A percentile compares a stretch with the other conserved stretches of the same genome.
Conservation (phyloP, 75 land plant species). For the Pinus tabuliformis region DNA sequence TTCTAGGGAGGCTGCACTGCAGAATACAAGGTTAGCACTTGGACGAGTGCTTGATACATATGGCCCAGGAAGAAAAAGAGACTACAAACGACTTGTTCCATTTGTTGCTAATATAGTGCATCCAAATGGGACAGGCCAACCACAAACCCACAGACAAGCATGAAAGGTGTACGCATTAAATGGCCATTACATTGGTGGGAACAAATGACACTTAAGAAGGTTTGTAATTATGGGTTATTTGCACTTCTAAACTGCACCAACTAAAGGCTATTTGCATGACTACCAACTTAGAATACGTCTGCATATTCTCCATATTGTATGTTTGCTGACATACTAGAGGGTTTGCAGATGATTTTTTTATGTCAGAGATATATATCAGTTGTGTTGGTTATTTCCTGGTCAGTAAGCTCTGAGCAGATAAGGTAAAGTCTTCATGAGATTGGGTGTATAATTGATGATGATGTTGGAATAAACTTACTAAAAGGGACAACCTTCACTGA, state of each 20-base stretch:
- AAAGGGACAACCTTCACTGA: neutral
- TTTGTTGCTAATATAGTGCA: conserved; percentile 70
- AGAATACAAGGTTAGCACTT: conserved; percentile 85
- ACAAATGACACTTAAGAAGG: neutral
- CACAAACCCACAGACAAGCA: conserved; percentile 8
- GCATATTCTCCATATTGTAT: neutral
- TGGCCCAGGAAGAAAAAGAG: conserved; percentile 76
- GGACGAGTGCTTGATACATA: conserved; percentile 93
- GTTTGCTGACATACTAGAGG: neutral
- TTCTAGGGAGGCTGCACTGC: conserved; percentile 75
- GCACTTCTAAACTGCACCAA: neutral
- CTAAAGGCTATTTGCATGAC: neutral
- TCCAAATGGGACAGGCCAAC: conserved; percentile 9
- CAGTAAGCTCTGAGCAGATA: neutral
- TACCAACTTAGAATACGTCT: neutral
- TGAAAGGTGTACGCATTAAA: neutral
- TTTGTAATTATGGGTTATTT: neutral
- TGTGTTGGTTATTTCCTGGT: neutral
- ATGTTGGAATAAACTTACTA: neutral
- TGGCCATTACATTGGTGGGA: neutral
- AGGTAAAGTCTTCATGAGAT: neutral
- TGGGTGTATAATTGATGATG: neutral
- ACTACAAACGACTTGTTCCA: conserved; percentile 88
- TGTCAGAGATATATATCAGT: neutral
- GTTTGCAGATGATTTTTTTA: neutral